Conservation (phyloP, 2,329 filamentous ascomycete genomes). For the Pseudocercospora cruenta region DNA sequence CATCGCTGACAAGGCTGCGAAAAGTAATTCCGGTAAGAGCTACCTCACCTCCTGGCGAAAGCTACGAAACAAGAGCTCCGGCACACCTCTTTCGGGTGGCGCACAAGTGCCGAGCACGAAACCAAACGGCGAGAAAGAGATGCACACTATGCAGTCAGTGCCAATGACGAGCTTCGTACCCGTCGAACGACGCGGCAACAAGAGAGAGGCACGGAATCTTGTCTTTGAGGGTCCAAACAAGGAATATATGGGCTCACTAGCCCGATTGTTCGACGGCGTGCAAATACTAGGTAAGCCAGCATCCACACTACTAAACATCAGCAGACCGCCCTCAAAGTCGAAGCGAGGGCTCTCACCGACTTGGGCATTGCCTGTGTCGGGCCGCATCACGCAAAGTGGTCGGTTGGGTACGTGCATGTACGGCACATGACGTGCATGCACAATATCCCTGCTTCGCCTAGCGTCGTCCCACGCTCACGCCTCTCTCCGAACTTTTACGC, state of each 20-base stretch:
- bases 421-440: slow-evolving; percentile 11
- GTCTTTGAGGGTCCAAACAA: slow-evolving; percentile 82
- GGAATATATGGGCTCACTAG: slow-evolving; percentile 88
- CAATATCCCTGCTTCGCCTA: slow-evolving; percentile 6
- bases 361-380: slow-evolving; percentile 3
- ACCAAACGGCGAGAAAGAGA: slow-evolving; percentile 57
- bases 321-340: slow-evolving; percentile 15
- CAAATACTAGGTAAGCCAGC: slow-evolving; percentile 79
- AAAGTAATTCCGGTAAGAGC: slow-evolving; percentile 69
- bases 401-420: slow-evolving; percentile 15
- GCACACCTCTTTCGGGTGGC: slow-evolving; percentile 43
- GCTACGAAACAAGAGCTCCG: slow-evolving; percentile 84
- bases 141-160: slow-evolving; percentile 56
- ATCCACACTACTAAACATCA: slow-evolving; percentile 13
- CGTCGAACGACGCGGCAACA: slow-evolving; percentile 53
- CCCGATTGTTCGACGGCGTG: slow-evolving; percentile 87
- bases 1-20: slow-evolving; percentile 43
- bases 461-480: background rate
- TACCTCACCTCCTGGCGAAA: slow-evolving; percentile 88
- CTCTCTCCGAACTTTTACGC: background rate
- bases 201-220: slow-evolving; percentile 63
- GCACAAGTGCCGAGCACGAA: slow-evolving; percentile 5
- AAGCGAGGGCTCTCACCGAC: slow-evolving; percentile 12
- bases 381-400: slow-evolving; percentile 5
- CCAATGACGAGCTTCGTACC: slow-evolving; percentile 72